Conservation (phyloP, 164 flowering plant genomes). For the Dillenia turbinata region DNA sequence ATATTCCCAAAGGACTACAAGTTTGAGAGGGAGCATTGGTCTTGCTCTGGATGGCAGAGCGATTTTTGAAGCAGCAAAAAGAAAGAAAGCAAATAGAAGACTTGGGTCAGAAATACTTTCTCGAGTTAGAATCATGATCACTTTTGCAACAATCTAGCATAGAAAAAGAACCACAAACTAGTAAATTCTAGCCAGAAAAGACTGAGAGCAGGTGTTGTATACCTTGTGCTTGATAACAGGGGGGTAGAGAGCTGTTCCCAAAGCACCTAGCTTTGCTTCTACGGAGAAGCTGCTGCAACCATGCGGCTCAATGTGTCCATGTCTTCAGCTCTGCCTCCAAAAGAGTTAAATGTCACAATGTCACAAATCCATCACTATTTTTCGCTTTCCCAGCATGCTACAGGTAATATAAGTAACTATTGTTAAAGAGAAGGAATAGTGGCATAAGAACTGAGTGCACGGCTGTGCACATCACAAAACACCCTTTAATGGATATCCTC, state of each 20-base stretch:
- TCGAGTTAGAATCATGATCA: background rate
- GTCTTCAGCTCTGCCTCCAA: slow-evolving; percentile 28
- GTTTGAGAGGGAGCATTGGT: slow-evolving; percentile 1
- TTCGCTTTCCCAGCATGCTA: slow-evolving; percentile 44
- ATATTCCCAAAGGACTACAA: background rate
- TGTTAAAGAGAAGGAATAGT: background rate
- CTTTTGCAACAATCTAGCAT: background rate
- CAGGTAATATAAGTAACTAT: background rate
- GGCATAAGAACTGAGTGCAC: too few species aligned
- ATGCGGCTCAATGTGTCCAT: slow-evolving; percentile 54
- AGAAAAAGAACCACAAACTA: background rate
- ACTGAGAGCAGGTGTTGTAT: background rate
- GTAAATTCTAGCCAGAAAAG: too few species aligned
- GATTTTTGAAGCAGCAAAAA: background rate
- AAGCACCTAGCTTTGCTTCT: slow-evolving; percentile 66
- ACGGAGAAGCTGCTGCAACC: slow-evolving; percentile 72
- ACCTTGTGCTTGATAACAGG: slow-evolving; percentile 73
- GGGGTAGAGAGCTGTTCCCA: slow-evolving; percentile 74
- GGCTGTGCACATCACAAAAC: too few species aligned
- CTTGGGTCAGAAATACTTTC: background rate
- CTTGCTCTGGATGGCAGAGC: background rate
- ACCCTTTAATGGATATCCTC: too few species aligned
- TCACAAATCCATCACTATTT: slow-evolving; percentile 35
- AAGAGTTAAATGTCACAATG: slow-evolving; percentile 24
- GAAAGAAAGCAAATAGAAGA: background rate